Evolutionary conservation across 768 basidiomycete species (phyloP), one percentile per base, ranked within the genome.

Genomic region (Amanita exitialis): DNA sequence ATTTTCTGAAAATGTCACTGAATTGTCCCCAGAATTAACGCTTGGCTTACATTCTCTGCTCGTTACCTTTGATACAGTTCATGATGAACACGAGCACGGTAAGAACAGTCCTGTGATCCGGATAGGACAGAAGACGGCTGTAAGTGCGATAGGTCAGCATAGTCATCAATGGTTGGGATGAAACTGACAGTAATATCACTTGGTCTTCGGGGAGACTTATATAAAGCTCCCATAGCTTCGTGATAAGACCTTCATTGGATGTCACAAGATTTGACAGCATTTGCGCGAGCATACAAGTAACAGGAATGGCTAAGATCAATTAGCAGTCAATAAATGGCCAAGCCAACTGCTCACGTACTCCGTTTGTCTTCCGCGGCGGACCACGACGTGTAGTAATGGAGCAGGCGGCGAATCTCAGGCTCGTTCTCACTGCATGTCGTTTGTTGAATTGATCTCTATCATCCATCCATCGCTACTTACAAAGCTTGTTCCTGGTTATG

Each of bases 201-300:
- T 83, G 74, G 54, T 87, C 82, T 58, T 90, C 88, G 1, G 84
- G 77, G 3, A 86, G 70, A 48, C 71, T 73, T 61, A 90, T 67
- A 57, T 84, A 83, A 1, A 67, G 72, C 32, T 72, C 71, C 87
- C 85, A 90, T 28, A 86, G 65, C 18, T 62, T 70, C n/a, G 70
- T 62, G 54, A 77, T 71, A 41, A 84, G 72, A 6, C 54, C 57
- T 37, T 82, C 77, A 54, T 91, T 88, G 6, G 76, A 74, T 2
- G 93, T 90, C 28, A 94, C 76, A 20, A 91, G 71, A 63, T 96
- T 96, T 16, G 90, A 87, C 25, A 95, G 72, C 3, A 86, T 69
- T 63, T 96, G 91, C 2, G 83, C 72, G 25, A 89, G 68, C 52
- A 88, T 74, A 13, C 87, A 75, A 6, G 85, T 80, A 16, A 77